Evolutionary conservation across 441 rosid genomes (phyloP).

Genomic region (Capsella rubella): DNA sequence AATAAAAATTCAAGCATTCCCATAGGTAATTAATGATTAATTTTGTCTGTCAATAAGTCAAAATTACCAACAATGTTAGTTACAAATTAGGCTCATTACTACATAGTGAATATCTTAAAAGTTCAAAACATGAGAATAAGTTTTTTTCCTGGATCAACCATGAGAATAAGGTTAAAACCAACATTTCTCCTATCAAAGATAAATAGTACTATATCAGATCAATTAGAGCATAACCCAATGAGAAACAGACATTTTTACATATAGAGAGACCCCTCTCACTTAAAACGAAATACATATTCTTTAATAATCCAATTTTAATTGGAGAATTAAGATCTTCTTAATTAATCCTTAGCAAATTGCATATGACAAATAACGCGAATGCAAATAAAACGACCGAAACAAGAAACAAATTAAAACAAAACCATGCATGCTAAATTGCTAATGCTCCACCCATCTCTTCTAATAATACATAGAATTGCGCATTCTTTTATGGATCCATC

Average conservation of each 20-base stretch:
- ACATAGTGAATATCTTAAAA: no score
- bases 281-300: neutral
- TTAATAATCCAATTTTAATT: neutral
- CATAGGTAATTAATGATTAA: neutral
- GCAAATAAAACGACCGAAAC: neutral
- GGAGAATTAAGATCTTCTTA: constrained; percentile 8
- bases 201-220: constrained; percentile 1
- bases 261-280: neutral
- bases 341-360: constrained; percentile 2
- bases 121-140: neutral
- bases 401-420: neutral
- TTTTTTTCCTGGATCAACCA: no score
- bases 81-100: neutral
- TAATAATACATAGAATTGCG: neutral
- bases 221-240: constrained; percentile 1
- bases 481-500: constrained; percentile 4
- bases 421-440: neutral
- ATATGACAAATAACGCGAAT: neutral
- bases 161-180: no score
- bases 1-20: no score
- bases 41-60: neutral
- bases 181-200: neutral
- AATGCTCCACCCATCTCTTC: neutral
- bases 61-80: neutral
- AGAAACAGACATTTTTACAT: constrained; percentile 7